Conservation (phyloP, 164 flowering plant genomes). For the Magnolia kwangsiensis region DNA sequence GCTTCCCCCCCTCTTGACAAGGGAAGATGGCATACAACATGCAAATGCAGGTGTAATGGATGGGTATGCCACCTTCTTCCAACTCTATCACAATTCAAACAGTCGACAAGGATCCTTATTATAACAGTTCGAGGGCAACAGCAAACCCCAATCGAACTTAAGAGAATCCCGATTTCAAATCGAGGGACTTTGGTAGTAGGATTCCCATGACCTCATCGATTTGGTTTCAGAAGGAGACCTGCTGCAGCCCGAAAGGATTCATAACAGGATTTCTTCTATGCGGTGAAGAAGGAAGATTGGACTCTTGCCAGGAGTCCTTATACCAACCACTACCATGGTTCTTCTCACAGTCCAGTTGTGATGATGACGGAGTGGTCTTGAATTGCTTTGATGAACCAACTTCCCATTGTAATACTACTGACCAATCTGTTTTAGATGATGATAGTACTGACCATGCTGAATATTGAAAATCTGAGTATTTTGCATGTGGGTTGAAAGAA, state of each 20-base stretch:
- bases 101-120: conserved; percentile 26
- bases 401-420: not conserved
- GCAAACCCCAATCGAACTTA: conserved; percentile 46
- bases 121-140: conserved; percentile 39
- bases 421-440: not conserved
- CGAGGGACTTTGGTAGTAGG: conserved; percentile 34
- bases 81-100: conserved; percentile 30
- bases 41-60: conserved; percentile 16
- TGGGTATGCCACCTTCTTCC: conserved; percentile 28
- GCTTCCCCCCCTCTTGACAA: not conserved
- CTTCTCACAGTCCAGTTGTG: conserved; percentile 35
- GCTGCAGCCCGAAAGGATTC: conserved; percentile 76
- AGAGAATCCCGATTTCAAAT: conserved; percentile 48
- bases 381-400: not conserved
- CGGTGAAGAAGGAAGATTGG: conserved; percentile 67
- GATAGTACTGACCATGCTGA: not conserved
- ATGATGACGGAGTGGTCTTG: conserved; percentile 3
- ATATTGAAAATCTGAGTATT: not conserved
- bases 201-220: conserved; percentile 32
- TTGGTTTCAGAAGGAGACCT: conserved; percentile 79
- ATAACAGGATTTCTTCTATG: conserved; percentile 70
- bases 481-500: not conserved
- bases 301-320: conserved; percentile 32
- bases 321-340: conserved; percentile 23
- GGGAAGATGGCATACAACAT: conserved; percentile 18